Evolutionary conservation across 2,329 filamentous ascomycete species (phyloP).

Genomic region (Berkeleyomyces basicola): DNA sequence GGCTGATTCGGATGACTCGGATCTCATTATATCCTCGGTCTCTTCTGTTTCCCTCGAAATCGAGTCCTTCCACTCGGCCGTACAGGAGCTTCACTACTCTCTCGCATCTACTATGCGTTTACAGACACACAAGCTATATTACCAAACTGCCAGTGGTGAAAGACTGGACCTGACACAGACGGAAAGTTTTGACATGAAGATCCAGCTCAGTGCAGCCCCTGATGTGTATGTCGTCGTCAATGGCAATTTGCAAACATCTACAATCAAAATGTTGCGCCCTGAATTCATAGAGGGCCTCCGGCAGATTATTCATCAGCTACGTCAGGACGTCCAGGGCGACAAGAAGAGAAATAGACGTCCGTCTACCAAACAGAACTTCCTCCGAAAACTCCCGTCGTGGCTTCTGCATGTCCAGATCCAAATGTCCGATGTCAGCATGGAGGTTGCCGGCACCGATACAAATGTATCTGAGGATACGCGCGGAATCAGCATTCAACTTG

Average conservation of each 20-base stretch:
- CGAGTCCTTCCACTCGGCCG: conserved; percentile 83
- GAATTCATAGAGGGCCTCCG: conserved; percentile 87
- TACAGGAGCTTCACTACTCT: conserved; percentile 74
- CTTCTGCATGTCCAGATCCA: conserved; percentile 70
- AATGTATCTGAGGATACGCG: conserved; percentile 67
- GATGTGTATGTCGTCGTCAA: conserved; percentile 68
- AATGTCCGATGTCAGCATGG: conserved; percentile 74
- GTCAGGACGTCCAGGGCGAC: conserved; percentile 43
- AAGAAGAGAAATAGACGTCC: conserved; percentile 27
- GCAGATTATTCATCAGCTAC: conserved; percentile 75
- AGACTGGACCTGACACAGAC: conserved; percentile 78
- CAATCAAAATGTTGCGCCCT: conserved; percentile 73
- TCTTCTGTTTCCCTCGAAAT: conserved; percentile 86
- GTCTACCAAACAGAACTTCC: conserved; percentile 44
- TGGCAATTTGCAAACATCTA: conserved; percentile 71
- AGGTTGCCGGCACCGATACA: conserved; percentile 76
- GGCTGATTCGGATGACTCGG: conserved; percentile 62
- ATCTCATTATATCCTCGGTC: conserved; percentile 86
- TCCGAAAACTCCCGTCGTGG: conserved; percentile 71
- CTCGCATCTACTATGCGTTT: conserved; percentile 67
- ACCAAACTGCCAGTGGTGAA: conserved; percentile 69
- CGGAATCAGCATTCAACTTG: conserved; percentile 71
- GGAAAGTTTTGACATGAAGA: conserved; percentile 74
- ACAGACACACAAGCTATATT: conserved; percentile 79
- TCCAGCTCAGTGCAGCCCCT: conserved; percentile 69